These are phyloP conservation scores for Ophiostoma ulmi DNA, from an alignment of 2,329 filamentous ascomycete genomes.

Conservation along the genomic window DNA sequence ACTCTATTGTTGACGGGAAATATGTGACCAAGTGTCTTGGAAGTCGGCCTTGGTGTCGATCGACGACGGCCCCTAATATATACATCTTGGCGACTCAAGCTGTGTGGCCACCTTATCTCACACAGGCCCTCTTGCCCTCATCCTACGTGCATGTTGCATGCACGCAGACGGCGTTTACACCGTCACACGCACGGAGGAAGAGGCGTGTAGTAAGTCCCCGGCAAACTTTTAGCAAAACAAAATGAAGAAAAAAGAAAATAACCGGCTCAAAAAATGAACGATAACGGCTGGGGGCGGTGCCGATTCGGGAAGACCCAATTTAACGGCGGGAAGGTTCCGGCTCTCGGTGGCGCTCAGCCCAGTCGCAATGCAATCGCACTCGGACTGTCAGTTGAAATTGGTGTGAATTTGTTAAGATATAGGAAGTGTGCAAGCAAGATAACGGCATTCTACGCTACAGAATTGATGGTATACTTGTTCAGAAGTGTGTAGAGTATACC, in stretches of 20 bases:
- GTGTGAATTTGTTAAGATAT: background rate
- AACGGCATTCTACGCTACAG: background rate
- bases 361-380: background rate
- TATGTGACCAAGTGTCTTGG: constrained; percentile 11
- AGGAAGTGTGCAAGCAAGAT: background rate
- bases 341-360: constrained; percentile 1
- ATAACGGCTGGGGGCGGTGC: background rate
- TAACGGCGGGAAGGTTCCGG: background rate
- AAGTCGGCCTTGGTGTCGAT: constrained; percentile 14
- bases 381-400: background rate
- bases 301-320: background rate
- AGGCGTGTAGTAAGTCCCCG: background rate
- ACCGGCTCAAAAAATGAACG: background rate
- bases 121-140: background rate
- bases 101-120: background rate
- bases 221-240: too few species aligned
- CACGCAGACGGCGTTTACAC: background rate
- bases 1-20: background rate
- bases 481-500: background rate
- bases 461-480: background rate
- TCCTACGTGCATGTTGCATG: constrained; percentile 3
- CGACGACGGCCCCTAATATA: constrained; percentile 11
- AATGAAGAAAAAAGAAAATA: background rate
- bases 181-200: background rate
- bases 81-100: constrained; percentile 14